phyloP scores from a whole-genome alignment of 2,329 filamentous ascomycete species.

The Corinectria fuckeliana region DNA sequence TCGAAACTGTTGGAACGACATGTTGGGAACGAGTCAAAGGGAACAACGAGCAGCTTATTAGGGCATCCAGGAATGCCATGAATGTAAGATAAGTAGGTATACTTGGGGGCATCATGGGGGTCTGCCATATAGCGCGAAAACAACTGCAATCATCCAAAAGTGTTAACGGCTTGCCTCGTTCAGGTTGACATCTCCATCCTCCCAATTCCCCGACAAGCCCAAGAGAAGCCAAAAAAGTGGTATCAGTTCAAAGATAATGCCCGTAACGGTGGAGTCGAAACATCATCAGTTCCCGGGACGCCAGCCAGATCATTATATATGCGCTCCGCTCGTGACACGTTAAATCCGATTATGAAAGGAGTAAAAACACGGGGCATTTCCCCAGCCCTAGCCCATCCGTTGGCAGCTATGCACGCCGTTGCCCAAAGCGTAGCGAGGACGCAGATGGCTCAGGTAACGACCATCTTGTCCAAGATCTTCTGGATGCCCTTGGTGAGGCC shows the following conservation, averaged over 20 bases:
- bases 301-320: slow-evolving; percentile 35
- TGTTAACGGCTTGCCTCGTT: not conserved
- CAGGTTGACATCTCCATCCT: not conserved
- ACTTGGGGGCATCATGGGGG: not conserved
- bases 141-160: slow-evolving; percentile 3
- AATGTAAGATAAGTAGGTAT: not conserved
- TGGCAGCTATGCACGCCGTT: not conserved
- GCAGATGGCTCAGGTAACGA: slow-evolving; percentile 29
- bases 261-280: slow-evolving; percentile 15
- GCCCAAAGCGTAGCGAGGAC: not conserved
- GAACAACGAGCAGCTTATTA: not conserved
- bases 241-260: slow-evolving; percentile 13
- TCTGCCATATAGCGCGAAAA: not conserved
- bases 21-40: not conserved
- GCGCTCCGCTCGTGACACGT: slow-evolving; percentile 33
- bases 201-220: slow-evolving; percentile 1
- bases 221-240: not conserved
- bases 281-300: slow-evolving; percentile 23
- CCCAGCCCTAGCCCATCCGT: not conserved
- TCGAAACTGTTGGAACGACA: not conserved
- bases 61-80: slow-evolving; percentile 4
- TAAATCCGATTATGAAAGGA: slow-evolving; percentile 21
- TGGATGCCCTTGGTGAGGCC: slow-evolving; percentile 64
- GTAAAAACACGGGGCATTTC: not conserved
- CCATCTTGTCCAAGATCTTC: slow-evolving; percentile 73